Conservation (phyloP, 352 stramenopile species). For the Phytopythium delawarense region DNA sequence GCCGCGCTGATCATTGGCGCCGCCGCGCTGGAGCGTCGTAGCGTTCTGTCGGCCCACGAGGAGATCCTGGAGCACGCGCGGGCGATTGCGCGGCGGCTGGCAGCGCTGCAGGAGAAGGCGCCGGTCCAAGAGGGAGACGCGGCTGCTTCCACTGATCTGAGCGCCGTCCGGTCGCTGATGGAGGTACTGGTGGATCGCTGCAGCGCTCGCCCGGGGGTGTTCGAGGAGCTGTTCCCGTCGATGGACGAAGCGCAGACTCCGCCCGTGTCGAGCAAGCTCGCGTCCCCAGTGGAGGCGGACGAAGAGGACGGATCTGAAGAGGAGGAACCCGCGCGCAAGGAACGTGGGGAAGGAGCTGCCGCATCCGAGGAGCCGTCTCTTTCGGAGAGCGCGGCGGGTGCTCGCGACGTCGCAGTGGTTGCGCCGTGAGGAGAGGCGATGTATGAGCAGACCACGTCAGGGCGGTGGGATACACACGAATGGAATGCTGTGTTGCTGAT, state of each 20-base stretch:
- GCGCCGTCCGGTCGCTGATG: slow-evolving; percentile 31
- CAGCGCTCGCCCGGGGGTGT: slow-evolving; percentile 29
- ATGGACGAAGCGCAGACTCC: slow-evolving; percentile 35
- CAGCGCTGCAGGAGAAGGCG: slow-evolving; percentile 26
- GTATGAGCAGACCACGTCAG: background rate
- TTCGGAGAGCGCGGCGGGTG: background rate
- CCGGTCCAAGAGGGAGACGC: background rate
- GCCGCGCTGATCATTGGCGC: slow-evolving; percentile 39
- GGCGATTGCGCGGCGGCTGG: slow-evolving; percentile 51
- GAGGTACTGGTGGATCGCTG: slow-evolving; percentile 58
- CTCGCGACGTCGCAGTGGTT: background rate
- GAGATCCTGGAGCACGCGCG: slow-evolving; percentile 72
- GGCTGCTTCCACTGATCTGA: background rate
- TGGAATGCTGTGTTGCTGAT: background rate
- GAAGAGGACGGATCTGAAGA: slow-evolving; percentile 13
- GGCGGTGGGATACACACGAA: background rate
- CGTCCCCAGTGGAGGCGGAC: slow-evolving; percentile 16
- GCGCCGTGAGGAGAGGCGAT: slow-evolving; percentile 1
- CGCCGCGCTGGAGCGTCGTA: slow-evolving; percentile 58
- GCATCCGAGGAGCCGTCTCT: background rate
- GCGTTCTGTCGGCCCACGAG: slow-evolving; percentile 57
- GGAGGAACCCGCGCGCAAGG: background rate
- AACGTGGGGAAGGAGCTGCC: background rate
- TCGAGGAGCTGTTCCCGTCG: slow-evolving; percentile 51
- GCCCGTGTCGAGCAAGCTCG: slow-evolving; percentile 1